phyloP scores from a whole-genome alignment of 176 grass and related monocot genomes.

The Avena insularis region DNA sequence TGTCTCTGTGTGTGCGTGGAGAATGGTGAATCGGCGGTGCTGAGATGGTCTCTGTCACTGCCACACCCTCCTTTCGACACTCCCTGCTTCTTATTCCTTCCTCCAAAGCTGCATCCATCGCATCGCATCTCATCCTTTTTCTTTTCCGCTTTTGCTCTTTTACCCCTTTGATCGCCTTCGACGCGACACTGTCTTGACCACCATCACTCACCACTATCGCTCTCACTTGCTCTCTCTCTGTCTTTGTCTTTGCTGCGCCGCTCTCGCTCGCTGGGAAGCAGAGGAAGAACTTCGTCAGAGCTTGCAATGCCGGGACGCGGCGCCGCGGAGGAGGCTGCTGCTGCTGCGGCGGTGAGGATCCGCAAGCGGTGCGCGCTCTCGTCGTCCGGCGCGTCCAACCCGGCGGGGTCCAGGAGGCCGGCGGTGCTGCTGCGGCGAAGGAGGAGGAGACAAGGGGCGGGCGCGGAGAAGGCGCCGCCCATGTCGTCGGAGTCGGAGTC shows the following conservation, averaged over 20 bases:
- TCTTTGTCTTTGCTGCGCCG: not conserved
- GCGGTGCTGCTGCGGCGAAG: conserved; percentile 56
- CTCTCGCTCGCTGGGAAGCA: not conserved
- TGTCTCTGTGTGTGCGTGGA: not conserved
- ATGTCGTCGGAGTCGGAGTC: conserved; percentile 65
- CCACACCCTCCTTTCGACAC: conserved; percentile 19
- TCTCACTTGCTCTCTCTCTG: not conserved
- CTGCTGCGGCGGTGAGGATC: conserved; percentile 37
- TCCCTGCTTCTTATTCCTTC: conserved; percentile 64
- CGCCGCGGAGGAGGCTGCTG: conserved; percentile 10
- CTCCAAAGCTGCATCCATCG: conserved; percentile 50
- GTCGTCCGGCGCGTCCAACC: conserved; percentile 57
- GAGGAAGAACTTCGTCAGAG: not conserved
- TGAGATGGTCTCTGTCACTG: not conserved
- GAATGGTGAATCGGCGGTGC: conserved; percentile 8
- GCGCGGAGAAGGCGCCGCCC: conserved; percentile 38
- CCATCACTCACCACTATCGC: conserved; percentile 7
- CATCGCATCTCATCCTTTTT: conserved; percentile 30
- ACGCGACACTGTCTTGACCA: conserved; percentile 40
- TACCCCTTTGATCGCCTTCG: conserved; percentile 51
- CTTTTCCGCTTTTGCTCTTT: conserved; percentile 49
- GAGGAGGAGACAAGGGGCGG: conserved; percentile 28
- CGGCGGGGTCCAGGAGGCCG: conserved; percentile 54
- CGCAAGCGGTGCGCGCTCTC: conserved; percentile 66
- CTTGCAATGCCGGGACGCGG: conserved; percentile 49